These are phyloP conservation scores for Solanum chaucha DNA, from an alignment of 257 asterid species.

Conservation along the genomic window DNA sequence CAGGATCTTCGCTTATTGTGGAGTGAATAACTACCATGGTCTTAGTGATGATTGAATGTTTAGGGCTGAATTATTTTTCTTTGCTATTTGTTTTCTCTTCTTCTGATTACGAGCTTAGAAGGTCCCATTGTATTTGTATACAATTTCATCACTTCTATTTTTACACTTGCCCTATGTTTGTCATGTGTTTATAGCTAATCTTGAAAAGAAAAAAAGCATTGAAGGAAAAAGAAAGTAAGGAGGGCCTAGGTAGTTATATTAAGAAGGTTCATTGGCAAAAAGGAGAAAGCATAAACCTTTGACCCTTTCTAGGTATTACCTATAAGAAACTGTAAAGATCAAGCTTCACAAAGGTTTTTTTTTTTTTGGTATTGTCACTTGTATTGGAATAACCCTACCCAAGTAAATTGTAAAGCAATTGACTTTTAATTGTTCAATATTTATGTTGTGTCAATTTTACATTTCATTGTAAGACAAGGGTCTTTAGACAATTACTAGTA, in stretches of 20 bases:
- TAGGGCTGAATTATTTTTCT: neutral
- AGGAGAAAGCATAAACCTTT: neutral
- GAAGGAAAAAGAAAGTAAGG: neutral
- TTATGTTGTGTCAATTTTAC: neutral
- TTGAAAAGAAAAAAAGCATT: neutral
- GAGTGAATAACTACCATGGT: neutral
- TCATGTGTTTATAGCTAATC: neutral
- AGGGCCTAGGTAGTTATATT: neutral
- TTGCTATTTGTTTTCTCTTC: neutral
- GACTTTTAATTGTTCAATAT: neutral
- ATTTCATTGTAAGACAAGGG: neutral
- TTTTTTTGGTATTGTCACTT: neutral
- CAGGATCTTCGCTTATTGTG: slow-evolving; percentile 12
- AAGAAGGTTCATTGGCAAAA: neutral
- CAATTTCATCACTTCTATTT: neutral
- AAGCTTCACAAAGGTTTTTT: neutral
- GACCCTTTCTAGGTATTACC: neutral
- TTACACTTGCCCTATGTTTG: neutral
- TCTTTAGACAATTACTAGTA: neutral
- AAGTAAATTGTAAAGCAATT: neutral
- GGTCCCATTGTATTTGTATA: neutral
- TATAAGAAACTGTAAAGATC: neutral
- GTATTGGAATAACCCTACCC: neutral
- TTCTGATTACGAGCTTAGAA: slow-evolving; percentile 3
- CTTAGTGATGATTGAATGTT: neutral